Evolutionary conservation across 768 basidiomycete species (phyloP).

Genomic region (Tylopilus felleus): DNA sequence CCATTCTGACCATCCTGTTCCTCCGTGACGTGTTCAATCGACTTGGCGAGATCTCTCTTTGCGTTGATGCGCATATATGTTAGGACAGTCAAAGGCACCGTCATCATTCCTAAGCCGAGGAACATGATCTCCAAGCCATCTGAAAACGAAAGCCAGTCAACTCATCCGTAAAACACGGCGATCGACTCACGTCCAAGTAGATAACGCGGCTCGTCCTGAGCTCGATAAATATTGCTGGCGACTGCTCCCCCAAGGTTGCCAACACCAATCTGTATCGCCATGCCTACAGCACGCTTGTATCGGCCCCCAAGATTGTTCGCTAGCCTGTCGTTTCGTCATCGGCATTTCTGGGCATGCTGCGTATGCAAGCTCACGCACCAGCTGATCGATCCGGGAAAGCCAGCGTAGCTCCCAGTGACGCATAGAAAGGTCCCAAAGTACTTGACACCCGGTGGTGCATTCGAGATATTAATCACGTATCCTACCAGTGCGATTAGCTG

Average conservation of each 20-base stretch:
- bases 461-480: conserved; percentile 2
- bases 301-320: conserved; percentile 1
- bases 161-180: not conserved
- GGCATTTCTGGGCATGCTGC: not conserved
- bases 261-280: conserved; percentile 1
- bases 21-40: not conserved
- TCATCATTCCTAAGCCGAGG: not conserved
- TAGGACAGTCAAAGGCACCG: not conserved
- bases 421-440: conserved; percentile 3
- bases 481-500: not conserved
- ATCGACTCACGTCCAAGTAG: not conserved
- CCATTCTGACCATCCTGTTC: not conserved
- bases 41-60: not conserved
- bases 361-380: not conserved
- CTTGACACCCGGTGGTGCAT: not conserved
- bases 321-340: not conserved
- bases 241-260: not conserved
- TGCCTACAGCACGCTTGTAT: not conserved
- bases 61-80: not conserved
- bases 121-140: not conserved
- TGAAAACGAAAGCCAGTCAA: not conserved
- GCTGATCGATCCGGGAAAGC: not conserved
- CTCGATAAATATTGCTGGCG: not conserved
- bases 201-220: not conserved
- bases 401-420: not conserved